Evolutionary conservation across 768 basidiomycete genomes (phyloP).

Genomic region (Pisolithus orientalis): DNA sequence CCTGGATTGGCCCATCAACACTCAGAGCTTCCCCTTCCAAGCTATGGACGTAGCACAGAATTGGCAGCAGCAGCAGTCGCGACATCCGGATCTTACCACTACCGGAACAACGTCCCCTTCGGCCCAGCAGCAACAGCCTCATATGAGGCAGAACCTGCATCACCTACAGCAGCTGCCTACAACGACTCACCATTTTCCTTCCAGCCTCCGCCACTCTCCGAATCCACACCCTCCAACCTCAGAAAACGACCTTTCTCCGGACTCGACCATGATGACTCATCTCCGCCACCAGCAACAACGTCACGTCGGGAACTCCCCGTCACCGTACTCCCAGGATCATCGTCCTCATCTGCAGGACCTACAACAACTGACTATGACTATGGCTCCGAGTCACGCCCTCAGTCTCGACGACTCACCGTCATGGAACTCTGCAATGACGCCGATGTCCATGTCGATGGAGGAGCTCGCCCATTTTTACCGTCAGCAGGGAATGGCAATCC

Average conservation of each 20-base stretch:
- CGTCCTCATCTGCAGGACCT: conserved; percentile 19
- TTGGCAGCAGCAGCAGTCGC: conserved; percentile 30
- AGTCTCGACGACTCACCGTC: conserved; percentile 75
- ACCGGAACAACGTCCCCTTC: conserved; percentile 13
- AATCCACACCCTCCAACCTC: conserved; percentile 35
- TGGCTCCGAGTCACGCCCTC: conserved; percentile 68
- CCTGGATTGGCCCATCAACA: conserved; percentile 45
- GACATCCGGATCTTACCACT: conserved; percentile 20
- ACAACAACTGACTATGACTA: conserved; percentile 48
- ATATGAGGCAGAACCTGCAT: conserved; percentile 20
- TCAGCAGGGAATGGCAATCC: conserved; percentile 11
- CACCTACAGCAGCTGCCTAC: conserved; percentile 22
- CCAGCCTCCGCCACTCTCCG: conserved; percentile 47
- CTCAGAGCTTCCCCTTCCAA: conserved; percentile 36
- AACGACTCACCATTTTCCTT: conserved; percentile 73
- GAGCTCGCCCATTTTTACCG: conserved; percentile 43
- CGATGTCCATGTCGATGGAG: conserved; percentile 38
- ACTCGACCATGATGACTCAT: conserved; percentile 41
- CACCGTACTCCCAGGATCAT: conserved; percentile 5
- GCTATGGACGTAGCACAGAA: conserved; percentile 33
- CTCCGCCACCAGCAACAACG: conserved; percentile 5
- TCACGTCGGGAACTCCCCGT: conserved; percentile 30
- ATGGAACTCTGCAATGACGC: conserved; percentile 86
- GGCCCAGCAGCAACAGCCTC: conserved; percentile 14
- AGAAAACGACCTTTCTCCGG: conserved; percentile 60